Percentiles rank a stretch among this genome's conserved stretches.
Evolutionary conservation across 1,284 basidiomycete genomes (phyloP).

Genomic region (Cerioporus squamosus): DNA sequence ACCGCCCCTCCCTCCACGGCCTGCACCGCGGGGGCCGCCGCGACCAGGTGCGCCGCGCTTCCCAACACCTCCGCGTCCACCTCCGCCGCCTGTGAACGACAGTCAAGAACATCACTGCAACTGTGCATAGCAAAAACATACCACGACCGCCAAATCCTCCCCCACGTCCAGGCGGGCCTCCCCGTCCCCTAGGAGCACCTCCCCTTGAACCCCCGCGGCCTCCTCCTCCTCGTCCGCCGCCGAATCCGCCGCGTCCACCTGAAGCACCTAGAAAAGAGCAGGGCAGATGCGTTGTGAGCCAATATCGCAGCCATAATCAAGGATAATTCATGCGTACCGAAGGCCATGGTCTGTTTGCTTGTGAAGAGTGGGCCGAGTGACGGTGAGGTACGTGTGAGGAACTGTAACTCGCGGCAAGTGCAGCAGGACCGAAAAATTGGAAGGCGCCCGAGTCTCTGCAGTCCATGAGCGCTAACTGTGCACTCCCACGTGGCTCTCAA

Average conservation of each 20-base stretch:
- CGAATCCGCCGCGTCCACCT: conserved; percentile 42
- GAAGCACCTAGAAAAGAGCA: conserved; percentile 33
- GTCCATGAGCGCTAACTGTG: not conserved
- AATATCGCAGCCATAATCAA: not conserved
- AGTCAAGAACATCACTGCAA: not conserved
- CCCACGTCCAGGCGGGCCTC: conserved; percentile 28
- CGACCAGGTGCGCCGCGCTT: conserved; percentile 38
- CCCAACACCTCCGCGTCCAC: conserved; percentile 39
- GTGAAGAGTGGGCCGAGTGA: conserved; percentile 1
- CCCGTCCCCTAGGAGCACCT: conserved; percentile 28
- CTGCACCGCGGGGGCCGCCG: conserved; percentile 48
- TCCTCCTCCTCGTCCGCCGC: conserved; percentile 36
- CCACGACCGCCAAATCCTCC: conserved; percentile 30
- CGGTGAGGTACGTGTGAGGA: conserved; percentile 11
- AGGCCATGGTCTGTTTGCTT: conserved; percentile 32
- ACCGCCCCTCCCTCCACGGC: conserved; percentile 50
- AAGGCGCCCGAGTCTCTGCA: conserved; percentile 4
- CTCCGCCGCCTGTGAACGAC: conserved; percentile 34
- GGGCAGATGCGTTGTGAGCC: not conserved
- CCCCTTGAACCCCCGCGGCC: conserved; percentile 33
- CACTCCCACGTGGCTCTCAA: not conserved
- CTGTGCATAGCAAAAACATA: not conserved
- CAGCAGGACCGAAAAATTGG: conserved; percentile 20
- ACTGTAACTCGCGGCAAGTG: conserved; percentile 1
- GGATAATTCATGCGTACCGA: conserved; percentile 25